Percentiles rank a stretch among this genome's conserved stretches.
These are phyloP conservation scores for Panaeolus papilionaceus DNA, from an alignment of 768 basidiomycete genomes.

Conservation along the genomic window DNA sequence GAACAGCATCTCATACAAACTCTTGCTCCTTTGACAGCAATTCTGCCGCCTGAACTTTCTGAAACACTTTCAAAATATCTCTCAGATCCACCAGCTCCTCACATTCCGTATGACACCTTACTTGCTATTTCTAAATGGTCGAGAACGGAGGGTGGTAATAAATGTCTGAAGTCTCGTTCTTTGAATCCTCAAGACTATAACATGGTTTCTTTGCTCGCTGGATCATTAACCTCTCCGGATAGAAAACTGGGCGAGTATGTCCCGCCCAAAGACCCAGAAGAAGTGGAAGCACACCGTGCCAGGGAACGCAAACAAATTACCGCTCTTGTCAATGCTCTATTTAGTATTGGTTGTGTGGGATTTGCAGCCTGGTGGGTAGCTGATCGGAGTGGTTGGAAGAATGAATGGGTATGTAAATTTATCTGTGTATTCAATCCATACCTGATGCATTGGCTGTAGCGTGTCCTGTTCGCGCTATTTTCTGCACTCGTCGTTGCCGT, in stretches of 20 bases:
- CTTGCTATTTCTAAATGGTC: conserved; percentile 72
- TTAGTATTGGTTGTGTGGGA: conserved; percentile 72
- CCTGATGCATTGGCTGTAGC: conserved; percentile 39
- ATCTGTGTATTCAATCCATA: neutral
- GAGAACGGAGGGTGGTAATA: conserved; percentile 54
- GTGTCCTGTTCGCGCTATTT: conserved; percentile 65
- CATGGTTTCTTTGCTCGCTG: conserved; percentile 80
- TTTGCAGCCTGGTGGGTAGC: conserved; percentile 79
- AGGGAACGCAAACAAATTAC: conserved; percentile 73
- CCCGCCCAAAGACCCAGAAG: conserved; percentile 52
- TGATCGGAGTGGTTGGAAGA: conserved; percentile 62
- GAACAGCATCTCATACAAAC: conserved; percentile 64
- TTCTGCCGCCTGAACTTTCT: conserved; percentile 54
- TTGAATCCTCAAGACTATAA: conserved; percentile 63
- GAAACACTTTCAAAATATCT: conserved; percentile 48
- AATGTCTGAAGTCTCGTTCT: conserved; percentile 42
- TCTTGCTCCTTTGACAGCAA: conserved; percentile 49
- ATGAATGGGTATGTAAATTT: conserved; percentile 72
- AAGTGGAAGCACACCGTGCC: conserved; percentile 49
- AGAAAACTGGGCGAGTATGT: conserved; percentile 64
- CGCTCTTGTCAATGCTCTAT: conserved; percentile 70
- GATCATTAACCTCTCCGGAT: conserved; percentile 79
- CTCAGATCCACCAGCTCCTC: conserved; percentile 39
- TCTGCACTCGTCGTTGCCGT: conserved; percentile 71
- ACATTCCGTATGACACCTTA: conserved; percentile 69